These are phyloP conservation scores for Epichloe sylvatica DNA, from an alignment of 2,329 filamentous ascomycete species.

Conservation along the genomic window DNA sequence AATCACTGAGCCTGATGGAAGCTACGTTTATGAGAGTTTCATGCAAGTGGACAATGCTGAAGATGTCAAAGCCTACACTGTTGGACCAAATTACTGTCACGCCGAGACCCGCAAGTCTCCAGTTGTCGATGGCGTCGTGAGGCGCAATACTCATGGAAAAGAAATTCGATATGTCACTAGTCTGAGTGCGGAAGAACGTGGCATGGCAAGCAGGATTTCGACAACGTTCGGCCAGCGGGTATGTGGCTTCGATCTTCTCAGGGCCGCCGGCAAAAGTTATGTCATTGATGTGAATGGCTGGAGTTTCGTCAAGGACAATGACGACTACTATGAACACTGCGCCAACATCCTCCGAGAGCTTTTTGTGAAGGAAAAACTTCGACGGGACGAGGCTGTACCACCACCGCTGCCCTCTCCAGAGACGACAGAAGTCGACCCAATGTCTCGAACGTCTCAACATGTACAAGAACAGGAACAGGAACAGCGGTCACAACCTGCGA, in stretches of 20 bases:
- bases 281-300: conserved; percentile 99
- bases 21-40: conserved; percentile 95
- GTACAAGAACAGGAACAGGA: conserved; percentile 25
- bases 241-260: conserved; percentile 87
- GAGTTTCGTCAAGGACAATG: conserved; percentile 99
- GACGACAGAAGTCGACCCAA: conserved; percentile 29
- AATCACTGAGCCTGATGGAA: conserved; percentile 65
- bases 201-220: conserved; percentile 81
- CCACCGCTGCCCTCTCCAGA: conserved; percentile 37
- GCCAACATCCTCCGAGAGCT: conserved; percentile 75
- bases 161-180: conserved; percentile 91
- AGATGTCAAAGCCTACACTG: conserved; percentile 97
- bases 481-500: conserved; percentile 9
- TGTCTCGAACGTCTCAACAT: conserved; percentile 18
- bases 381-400: conserved; percentile 45
- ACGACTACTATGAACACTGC: conserved; percentile 92
- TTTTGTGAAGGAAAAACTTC: conserved; percentile 67
- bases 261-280: conserved; percentile 79
- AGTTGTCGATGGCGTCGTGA: conserved; percentile 88
- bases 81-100: conserved; percentile 84
- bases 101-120: conserved; percentile 95
- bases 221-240: conserved; percentile 86
- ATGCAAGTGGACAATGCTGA: conserved; percentile 93
- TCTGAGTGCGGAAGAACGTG: conserved; percentile 63
- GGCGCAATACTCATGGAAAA: conserved; percentile 93